Evolutionary conservation across 352 stramenopile species (phyloP).

Genomic region (Globisporangium solare): DNA sequence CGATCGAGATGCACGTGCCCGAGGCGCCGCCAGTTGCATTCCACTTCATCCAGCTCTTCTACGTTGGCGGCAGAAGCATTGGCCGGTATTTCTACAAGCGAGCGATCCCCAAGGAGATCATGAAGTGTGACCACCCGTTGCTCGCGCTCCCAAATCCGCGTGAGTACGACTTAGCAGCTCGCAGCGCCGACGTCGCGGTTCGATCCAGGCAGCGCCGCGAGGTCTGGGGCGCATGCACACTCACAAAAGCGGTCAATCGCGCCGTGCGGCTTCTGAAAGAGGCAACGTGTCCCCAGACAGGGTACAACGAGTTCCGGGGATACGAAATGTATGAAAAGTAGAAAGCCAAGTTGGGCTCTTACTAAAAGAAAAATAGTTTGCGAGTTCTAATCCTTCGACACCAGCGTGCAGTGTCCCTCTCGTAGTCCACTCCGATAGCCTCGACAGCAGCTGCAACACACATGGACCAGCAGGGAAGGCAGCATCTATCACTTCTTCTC

Average conservation of each 20-base stretch:
- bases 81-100: conserved; percentile 15
- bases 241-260: conserved; percentile 16
- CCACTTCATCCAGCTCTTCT: conserved; percentile 21
- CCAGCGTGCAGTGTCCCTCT: too few species aligned
- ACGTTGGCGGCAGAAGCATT: conserved; percentile 2
- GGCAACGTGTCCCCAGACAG: conserved; percentile 9
- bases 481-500: too few species aligned
- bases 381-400: too few species aligned
- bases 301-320: conserved; percentile 16
- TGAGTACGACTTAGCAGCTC: background rate
- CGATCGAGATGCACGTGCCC: conserved; percentile 13
- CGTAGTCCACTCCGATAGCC: too few species aligned
- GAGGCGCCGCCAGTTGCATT: conserved; percentile 17
- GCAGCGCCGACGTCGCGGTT: background rate
- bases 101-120: conserved; percentile 8
- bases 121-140: conserved; percentile 11
- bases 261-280: conserved; percentile 10
- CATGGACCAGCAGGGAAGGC: too few species aligned
- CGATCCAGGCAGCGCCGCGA: conserved; percentile 9
- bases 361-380: too few species aligned
- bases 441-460: too few species aligned
- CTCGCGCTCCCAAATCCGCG: conserved; percentile 10
- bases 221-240: conserved; percentile 18
- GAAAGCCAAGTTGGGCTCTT: too few species aligned
- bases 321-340: conserved; percentile 1